Percentiles rank a stretch among this genome's conserved stretches.
phyloP scores from a whole-genome alignment of 208 protist species.

The Porcisia deanei region DNA sequence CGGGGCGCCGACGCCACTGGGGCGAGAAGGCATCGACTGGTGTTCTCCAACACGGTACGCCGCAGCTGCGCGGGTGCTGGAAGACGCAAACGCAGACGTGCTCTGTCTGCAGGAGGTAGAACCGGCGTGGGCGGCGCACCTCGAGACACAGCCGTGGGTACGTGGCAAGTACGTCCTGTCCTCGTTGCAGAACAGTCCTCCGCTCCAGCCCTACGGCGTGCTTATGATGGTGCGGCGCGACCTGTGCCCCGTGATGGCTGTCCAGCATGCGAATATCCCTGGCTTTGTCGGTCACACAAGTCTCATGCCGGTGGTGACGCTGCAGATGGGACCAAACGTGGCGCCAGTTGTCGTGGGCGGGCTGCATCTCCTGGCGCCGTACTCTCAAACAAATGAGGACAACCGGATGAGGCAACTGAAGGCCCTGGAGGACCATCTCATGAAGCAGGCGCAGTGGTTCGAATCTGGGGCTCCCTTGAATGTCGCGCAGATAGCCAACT shows the following conservation, averaged over 20 bases:
- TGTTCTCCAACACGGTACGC: slow-evolving; percentile 57
- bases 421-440: slow-evolving; percentile 40
- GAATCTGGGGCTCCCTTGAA: background rate
- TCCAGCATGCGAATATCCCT: slow-evolving; percentile 44
- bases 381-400: slow-evolving; percentile 42
- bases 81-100: slow-evolving; percentile 47
- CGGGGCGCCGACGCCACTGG: slow-evolving; percentile 52
- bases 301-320: slow-evolving; percentile 48
- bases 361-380: slow-evolving; percentile 58
- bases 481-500: background rate
- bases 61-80: slow-evolving; percentile 44
- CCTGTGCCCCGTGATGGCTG: slow-evolving; percentile 18
- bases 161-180: slow-evolving; percentile 41
- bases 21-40: slow-evolving; percentile 58
- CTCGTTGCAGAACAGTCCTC: slow-evolving; percentile 32
- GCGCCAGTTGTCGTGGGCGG: slow-evolving; percentile 40
- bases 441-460: background rate
- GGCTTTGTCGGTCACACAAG: slow-evolving; percentile 48
- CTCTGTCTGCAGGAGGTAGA: slow-evolving; percentile 71
- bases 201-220: slow-evolving; percentile 54
- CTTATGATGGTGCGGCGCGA: slow-evolving; percentile 44
- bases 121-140: slow-evolving; percentile 46
- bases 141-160: slow-evolving; percentile 54
- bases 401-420: slow-evolving; percentile 50
- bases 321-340: slow-evolving; percentile 32